Percentiles rank a stretch among this genome's conserved stretches.
Evolutionary conservation across 73 alveolate genomes (phyloP).

Genomic region (Tetrahymena malaccensis): DNA sequence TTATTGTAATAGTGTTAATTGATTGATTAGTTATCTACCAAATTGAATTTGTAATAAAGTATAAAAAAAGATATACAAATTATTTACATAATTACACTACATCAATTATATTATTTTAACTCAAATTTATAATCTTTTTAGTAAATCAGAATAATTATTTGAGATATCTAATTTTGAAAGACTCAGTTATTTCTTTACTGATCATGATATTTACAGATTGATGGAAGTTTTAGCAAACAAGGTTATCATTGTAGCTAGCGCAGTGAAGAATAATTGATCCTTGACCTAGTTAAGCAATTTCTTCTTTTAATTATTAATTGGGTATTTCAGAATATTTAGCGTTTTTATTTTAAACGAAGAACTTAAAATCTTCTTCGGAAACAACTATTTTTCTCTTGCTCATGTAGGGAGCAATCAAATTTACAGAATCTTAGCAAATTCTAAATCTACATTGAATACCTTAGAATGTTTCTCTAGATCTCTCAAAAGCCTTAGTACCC

Average conservation of each 20-base stretch:
- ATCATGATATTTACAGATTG: neutral
- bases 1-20: too few species aligned
- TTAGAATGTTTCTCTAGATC: conserved; percentile 34
- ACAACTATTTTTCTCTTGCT: conserved; percentile 10
- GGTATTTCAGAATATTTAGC: neutral
- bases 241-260: neutral
- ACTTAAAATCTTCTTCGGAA: conserved; percentile 12
- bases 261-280: conserved; percentile 23
- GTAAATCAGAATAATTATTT: neutral
- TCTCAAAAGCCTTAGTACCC: conserved; percentile 25
- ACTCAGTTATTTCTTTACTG: neutral
- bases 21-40: neutral
- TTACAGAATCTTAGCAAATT: conserved; percentile 19
- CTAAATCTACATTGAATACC: conserved; percentile 24
- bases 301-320: conserved; percentile 2
- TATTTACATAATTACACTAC: neutral
- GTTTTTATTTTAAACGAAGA: conserved; percentile 3
- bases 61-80: too few species aligned
- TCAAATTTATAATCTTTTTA: neutral
- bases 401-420: conserved; percentile 2
- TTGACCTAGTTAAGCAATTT: neutral
- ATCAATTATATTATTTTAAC: too few species aligned
- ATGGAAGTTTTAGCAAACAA: neutral
- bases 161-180: neutral
- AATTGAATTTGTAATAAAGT: neutral